Evolutionary conservation across 805 yeast species (phyloP).

Genomic region (Wickerhamomyces canadensis): DNA sequence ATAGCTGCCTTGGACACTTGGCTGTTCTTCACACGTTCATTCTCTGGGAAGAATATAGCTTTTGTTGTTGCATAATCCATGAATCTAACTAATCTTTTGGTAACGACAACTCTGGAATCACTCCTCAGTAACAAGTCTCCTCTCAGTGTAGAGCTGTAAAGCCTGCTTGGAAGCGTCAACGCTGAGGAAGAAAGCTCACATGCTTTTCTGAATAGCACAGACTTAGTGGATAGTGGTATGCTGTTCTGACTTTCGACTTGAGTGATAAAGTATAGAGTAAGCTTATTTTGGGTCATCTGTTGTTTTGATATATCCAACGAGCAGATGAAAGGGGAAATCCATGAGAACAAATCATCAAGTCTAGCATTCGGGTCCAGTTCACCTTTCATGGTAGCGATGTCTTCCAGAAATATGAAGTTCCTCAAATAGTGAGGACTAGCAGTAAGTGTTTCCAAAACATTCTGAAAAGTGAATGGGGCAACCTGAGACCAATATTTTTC

Average conservation of each 20-base stretch:
- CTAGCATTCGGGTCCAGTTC: constrained; percentile 28
- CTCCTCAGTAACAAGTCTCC: constrained; percentile 38
- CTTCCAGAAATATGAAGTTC: constrained; percentile 28
- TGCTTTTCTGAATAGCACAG: constrained; percentile 28
- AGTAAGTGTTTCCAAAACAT: constrained; percentile 54
- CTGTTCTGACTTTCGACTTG: constrained; percentile 29
- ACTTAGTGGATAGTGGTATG: constrained; percentile 30
- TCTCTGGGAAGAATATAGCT: constrained; percentile 26
- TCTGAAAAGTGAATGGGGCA: constrained; percentile 48
- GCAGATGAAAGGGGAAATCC: constrained; percentile 45
- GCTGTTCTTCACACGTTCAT: constrained; percentile 22
- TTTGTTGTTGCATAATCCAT: constrained; percentile 24
- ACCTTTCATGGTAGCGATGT: constrained; percentile 22
- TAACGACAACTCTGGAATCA: constrained; percentile 43
- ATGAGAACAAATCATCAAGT: constrained; percentile 42
- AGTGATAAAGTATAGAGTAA: constrained; percentile 43
- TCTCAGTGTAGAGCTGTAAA: constrained; percentile 25
- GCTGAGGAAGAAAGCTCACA: constrained; percentile 10
- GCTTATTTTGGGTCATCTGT: constrained; percentile 46
- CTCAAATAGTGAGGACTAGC: constrained; percentile 44
- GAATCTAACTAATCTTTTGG: constrained; percentile 31
- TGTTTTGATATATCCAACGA: constrained; percentile 43
- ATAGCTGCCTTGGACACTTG: constrained; percentile 31
- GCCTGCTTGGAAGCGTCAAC: constrained; percentile 11
- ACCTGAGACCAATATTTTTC: constrained; percentile 49